Percentiles rank a stretch among this genome's conserved stretches.
These are phyloP conservation scores for Hypoxylon sp. DNA, from an alignment of 2,329 filamentous ascomycete genomes.

Conservation along the genomic window DNA sequence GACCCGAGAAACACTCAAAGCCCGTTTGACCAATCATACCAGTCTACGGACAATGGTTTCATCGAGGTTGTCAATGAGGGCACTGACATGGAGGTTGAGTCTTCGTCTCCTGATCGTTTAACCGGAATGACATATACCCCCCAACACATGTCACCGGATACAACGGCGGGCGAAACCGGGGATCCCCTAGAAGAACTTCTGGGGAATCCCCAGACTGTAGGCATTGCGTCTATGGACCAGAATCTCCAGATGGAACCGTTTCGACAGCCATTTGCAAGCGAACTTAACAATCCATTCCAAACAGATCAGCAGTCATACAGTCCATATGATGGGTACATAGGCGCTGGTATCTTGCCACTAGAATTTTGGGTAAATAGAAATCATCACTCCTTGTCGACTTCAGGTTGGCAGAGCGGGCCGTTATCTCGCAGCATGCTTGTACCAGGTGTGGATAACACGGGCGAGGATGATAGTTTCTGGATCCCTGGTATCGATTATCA, in stretches of 20 bases:
- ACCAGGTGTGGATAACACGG: too few relatives aligned
- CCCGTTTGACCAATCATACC: not conserved
- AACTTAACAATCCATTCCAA: not conserved
- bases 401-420: too few relatives aligned
- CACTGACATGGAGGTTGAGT: not conserved
- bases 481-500: too few relatives aligned
- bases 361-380: too few relatives aligned
- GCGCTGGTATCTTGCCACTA: too few relatives aligned
- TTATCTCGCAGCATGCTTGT: too few relatives aligned
- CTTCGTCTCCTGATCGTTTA: not conserved
- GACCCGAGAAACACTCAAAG: not conserved
- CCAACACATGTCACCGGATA: slow-evolving; percentile 1
- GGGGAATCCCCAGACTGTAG: not conserved
- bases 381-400: too few relatives aligned
- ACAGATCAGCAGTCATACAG: not conserved
- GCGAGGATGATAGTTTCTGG: too few relatives aligned
- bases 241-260: not conserved
- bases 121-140: not conserved
- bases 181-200: not conserved
- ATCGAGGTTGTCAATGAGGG: not conserved
- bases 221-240: not conserved
- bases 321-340: too few relatives aligned
- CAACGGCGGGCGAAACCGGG: too few relatives aligned
- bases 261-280: not conserved
- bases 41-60: not conserved